A percentile compares a stretch with the other conserved stretches of the same genome.
These are phyloP conservation scores for Neonectria hederae DNA, from an alignment of 2,329 filamentous ascomycete genomes.

Conservation along the genomic window DNA sequence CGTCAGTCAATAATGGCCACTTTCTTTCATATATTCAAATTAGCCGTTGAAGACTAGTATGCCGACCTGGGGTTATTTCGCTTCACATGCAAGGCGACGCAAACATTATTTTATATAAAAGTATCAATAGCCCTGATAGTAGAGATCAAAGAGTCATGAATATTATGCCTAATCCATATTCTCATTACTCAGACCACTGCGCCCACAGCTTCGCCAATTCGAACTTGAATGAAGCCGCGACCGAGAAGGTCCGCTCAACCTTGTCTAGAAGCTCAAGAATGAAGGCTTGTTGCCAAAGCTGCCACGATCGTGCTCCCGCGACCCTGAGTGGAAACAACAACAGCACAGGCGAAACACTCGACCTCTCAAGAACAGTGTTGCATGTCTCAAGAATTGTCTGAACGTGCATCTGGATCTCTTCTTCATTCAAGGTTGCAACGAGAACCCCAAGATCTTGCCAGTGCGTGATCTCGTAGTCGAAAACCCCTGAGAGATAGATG, in stretches of 20 bases:
- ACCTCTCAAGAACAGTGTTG: conserved; percentile 25
- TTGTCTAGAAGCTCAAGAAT: conserved; percentile 33
- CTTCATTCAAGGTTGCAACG: conserved; percentile 35
- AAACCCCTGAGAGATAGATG: conserved; percentile 50
- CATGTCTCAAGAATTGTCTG: conserved; percentile 37
- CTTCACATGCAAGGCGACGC: no score
- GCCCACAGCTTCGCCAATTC: conserved; percentile 39
- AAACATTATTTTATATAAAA: no score
- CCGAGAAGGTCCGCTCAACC: conserved; percentile 38
- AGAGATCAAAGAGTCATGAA: neutral
- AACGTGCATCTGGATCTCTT: conserved; percentile 37
- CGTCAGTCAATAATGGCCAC: no score
- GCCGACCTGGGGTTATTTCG: no score
- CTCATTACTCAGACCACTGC: neutral
- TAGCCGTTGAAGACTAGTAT: no score
- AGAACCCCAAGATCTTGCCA: conserved; percentile 40
- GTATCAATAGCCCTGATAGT: no score
- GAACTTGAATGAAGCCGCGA: conserved; percentile 38
- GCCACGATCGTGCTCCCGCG: conserved; percentile 44
- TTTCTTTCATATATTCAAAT: no score
- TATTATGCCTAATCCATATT: neutral
- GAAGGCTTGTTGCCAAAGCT: conserved; percentile 33
- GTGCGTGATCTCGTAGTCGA: conserved; percentile 47
- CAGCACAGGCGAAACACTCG: conserved; percentile 44
- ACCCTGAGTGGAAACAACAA: conserved; percentile 49